These are phyloP conservation scores for Coniochaeta sp. DNA, from an alignment of 2,329 filamentous ascomycete species.

Conservation along the genomic window DNA sequence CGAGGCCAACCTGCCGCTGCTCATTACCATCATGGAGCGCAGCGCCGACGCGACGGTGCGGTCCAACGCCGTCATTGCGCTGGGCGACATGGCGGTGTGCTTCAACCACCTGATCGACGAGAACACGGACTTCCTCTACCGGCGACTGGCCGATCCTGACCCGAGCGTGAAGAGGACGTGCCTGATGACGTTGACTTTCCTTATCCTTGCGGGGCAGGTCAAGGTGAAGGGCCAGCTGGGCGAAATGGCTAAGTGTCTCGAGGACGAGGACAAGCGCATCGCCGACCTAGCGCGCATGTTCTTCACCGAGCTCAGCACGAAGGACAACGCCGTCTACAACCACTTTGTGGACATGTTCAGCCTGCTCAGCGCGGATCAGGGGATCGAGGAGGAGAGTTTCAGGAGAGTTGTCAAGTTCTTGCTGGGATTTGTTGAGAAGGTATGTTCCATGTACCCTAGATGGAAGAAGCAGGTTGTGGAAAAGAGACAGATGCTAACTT, in stretches of 20 bases:
- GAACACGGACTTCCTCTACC: slow-evolving; percentile 96
- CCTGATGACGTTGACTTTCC: slow-evolving; percentile 95
- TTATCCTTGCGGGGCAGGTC: slow-evolving; percentile 94
- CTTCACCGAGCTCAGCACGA: slow-evolving; percentile 94
- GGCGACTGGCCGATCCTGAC: slow-evolving; percentile 82
- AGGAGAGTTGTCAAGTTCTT: slow-evolving; percentile 85
- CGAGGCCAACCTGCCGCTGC: slow-evolving; percentile 81
- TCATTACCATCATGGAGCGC: slow-evolving; percentile 96
- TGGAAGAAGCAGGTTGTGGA: no score
- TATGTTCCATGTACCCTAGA: no score
- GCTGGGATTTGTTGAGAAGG: slow-evolving; percentile 95
- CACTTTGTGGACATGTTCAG: slow-evolving; percentile 99
- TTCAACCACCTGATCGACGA: slow-evolving; percentile 99
- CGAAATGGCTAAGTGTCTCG: slow-evolving; percentile 98
- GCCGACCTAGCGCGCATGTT: slow-evolving; percentile 95
- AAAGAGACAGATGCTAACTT: slow-evolving; percentile 10
- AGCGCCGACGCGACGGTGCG: slow-evolving; percentile 88
- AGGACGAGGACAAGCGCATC: slow-evolving; percentile 91
- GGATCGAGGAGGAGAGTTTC: slow-evolving; percentile 78
- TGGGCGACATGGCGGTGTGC: slow-evolving; percentile 98
- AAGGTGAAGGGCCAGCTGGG: slow-evolving; percentile 98
- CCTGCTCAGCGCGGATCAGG: slow-evolving; percentile 73
- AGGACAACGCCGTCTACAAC: slow-evolving; percentile 98
- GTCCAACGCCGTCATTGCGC: slow-evolving; percentile 91
- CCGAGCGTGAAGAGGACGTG: slow-evolving; percentile 92